Percentiles rank a stretch among this genome's conserved stretches.
These are phyloP conservation scores for Salix exigua DNA, from an alignment of 345 rosid genomes.

Conservation along the genomic window DNA sequence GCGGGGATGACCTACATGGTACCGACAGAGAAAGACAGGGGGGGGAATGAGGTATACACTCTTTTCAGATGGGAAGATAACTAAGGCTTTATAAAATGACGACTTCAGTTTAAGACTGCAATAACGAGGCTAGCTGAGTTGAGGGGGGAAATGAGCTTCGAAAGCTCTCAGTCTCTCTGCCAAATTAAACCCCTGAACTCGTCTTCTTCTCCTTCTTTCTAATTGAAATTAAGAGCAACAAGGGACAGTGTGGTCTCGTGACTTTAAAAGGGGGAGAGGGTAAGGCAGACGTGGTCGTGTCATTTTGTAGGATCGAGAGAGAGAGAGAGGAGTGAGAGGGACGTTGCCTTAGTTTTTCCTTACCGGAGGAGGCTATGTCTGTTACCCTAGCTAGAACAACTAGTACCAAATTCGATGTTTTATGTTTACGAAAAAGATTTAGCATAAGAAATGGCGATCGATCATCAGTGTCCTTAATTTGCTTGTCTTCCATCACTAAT, in stretches of 20 bases:
- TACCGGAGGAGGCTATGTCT: slow-evolving; percentile 22
- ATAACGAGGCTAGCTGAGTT: slow-evolving; percentile 55
- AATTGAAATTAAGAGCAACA: slow-evolving; percentile 33
- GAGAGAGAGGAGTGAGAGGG: slow-evolving; percentile 37
- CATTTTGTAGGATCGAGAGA: slow-evolving; percentile 18
- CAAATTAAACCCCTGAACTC: slow-evolving; percentile 37
- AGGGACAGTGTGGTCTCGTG: slow-evolving; percentile 69
- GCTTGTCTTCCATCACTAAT: slow-evolving; percentile 33
- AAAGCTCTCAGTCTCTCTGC: slow-evolving; percentile 88
- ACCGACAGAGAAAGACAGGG: slow-evolving; percentile 56
- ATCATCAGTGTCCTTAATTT: slow-evolving; percentile 9
- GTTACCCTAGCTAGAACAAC: slow-evolving; percentile 45
- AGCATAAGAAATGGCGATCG: slow-evolving; percentile 7
- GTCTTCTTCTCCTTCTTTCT: slow-evolving; percentile 36
- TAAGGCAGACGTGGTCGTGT: slow-evolving; percentile 20
- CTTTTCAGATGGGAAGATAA: slow-evolving; percentile 41
- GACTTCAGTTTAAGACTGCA: slow-evolving; percentile 81
- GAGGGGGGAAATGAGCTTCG: slow-evolving; percentile 48
- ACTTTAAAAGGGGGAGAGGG: slow-evolving; percentile 45
- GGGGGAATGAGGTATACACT: slow-evolving; percentile 27
- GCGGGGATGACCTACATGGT: slow-evolving; percentile 70
- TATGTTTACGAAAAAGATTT: slow-evolving; percentile 8
- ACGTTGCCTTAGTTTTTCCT: slow-evolving; percentile 39
- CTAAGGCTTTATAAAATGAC: slow-evolving; percentile 45
- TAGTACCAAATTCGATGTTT: slow-evolving; percentile 9